These are phyloP conservation scores for Hypomyces rosellus DNA, from an alignment of 2,329 filamentous ascomycete genomes.

Conservation along the genomic window DNA sequence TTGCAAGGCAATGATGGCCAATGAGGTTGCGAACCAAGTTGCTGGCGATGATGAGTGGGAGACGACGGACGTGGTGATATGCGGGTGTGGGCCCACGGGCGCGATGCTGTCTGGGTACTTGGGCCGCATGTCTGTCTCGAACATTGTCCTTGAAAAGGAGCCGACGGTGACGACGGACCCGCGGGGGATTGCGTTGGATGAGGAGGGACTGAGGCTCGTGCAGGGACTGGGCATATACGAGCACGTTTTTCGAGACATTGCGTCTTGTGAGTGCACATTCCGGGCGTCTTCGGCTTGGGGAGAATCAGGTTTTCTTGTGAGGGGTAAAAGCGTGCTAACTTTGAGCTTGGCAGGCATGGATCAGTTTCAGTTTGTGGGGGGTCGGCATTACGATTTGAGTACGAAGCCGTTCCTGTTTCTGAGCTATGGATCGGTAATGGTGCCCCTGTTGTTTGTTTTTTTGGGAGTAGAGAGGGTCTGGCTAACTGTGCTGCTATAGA, in stretches of 20 bases:
- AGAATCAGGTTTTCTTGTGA: no score
- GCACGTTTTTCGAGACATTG: constrained; percentile 16
- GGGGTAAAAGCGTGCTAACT: no score
- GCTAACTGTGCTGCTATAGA: constrained; percentile 9
- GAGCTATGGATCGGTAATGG: constrained; percentile 13
- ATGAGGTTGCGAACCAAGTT: no score
- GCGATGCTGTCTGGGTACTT: constrained; percentile 19
- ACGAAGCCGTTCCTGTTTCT: constrained; percentile 13
- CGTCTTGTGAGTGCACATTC: no score
- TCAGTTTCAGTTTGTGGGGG: constrained; percentile 13
- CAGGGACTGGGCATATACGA: constrained; percentile 20
- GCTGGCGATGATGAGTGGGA: constrained; percentile 1
- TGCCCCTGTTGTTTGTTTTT: neutral
- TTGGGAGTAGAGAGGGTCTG: no score
- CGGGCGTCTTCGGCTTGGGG: no score
- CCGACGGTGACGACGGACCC: constrained; percentile 21
- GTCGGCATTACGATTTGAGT: constrained; percentile 5
- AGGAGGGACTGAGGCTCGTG: constrained; percentile 23
- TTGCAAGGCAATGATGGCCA: no score
- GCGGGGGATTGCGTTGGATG: constrained; percentile 24
- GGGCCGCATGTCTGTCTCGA: constrained; percentile 8
- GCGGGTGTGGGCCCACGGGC: constrained; percentile 22
- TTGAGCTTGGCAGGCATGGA: constrained; percentile 12
- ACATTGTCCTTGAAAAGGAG: constrained; percentile 23
- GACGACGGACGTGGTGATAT: constrained; percentile 19